Evolutionary conservation across 805 yeast species (phyloP).

Genomic region (Candida suzukii): DNA sequence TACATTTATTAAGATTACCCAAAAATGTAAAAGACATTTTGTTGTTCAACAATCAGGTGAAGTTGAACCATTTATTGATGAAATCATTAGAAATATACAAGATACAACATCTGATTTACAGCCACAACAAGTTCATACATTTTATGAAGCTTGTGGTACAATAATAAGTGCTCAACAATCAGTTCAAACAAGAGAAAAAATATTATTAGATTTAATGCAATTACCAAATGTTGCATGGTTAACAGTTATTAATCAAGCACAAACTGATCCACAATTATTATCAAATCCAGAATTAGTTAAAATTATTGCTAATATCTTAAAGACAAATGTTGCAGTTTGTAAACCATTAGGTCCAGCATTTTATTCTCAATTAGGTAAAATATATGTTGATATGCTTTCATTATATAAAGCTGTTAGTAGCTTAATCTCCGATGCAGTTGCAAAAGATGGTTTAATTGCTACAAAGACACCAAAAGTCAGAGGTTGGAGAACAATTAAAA

Average conservation of each 20-base stretch:
- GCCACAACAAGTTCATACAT: slow-evolving; percentile 97
- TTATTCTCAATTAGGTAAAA: slow-evolving; percentile 77
- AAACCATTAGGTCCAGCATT: slow-evolving; percentile 90
- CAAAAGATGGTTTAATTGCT: slow-evolving; percentile 76
- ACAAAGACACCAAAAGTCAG: slow-evolving; percentile 94
- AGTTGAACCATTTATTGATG: slow-evolving; percentile 84
- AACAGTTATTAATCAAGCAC: slow-evolving; percentile 79
- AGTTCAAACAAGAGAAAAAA: slow-evolving; percentile 58
- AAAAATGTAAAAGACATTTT: slow-evolving; percentile 92
- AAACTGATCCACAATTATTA: slow-evolving; percentile 73
- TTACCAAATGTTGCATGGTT: slow-evolving; percentile 94
- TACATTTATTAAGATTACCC: slow-evolving; percentile 92
- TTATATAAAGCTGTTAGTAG: slow-evolving; percentile 83
- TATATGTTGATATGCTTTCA: slow-evolving; percentile 84
- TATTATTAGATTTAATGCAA: slow-evolving; percentile 75
- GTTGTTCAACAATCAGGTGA: slow-evolving; percentile 83
- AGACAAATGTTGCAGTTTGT: slow-evolving; percentile 94
- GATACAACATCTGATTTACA: slow-evolving; percentile 84
- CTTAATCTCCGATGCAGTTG: slow-evolving; percentile 76
- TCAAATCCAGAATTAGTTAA: slow-evolving; percentile 78
- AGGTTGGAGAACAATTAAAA: slow-evolving; percentile 92
- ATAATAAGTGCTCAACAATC: slow-evolving; percentile 84
- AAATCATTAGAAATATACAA: slow-evolving; percentile 78
- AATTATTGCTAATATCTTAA: slow-evolving; percentile 86
- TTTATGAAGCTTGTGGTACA: slow-evolving; percentile 95